Evolutionary conservation across 495 filamentous ascomycete genomes (phyloP).

Genomic region (Lepraria neglecta): DNA sequence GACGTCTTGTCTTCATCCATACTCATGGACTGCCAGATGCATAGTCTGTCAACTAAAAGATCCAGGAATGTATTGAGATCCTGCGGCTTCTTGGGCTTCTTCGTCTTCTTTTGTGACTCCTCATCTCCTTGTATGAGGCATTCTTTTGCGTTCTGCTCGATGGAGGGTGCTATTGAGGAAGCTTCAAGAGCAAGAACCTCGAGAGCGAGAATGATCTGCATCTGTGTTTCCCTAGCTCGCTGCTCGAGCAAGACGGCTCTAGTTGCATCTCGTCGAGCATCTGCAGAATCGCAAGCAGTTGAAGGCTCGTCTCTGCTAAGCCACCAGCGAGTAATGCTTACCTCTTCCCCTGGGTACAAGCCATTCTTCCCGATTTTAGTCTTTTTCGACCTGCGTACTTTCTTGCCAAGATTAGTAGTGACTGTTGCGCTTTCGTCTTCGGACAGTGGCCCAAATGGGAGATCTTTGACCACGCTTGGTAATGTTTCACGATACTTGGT

Average conservation of each 20-base stretch:
- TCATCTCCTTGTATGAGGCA: slow-evolving; percentile 35
- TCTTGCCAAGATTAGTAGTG: slow-evolving; percentile 31
- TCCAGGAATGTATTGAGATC: slow-evolving; percentile 66
- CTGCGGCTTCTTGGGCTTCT: slow-evolving; percentile 45
- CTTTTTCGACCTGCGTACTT: slow-evolving; percentile 59
- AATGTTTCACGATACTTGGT: slow-evolving; percentile 80
- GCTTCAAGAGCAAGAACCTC: slow-evolving; percentile 77
- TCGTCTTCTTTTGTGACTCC: slow-evolving; percentile 23
- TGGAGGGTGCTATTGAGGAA: slow-evolving; percentile 27
- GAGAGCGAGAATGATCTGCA: slow-evolving; percentile 85
- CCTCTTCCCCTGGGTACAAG: slow-evolving; percentile 67
- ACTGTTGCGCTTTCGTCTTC: slow-evolving; percentile 47
- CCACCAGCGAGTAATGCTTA: slow-evolving; percentile 80
- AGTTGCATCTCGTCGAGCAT: slow-evolving; percentile 46
- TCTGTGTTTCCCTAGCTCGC: slow-evolving; percentile 70
- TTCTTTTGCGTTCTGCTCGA: slow-evolving; percentile 27
- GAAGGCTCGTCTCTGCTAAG: slow-evolving; percentile 40
- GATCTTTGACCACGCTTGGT: slow-evolving; percentile 57
- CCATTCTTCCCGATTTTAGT: slow-evolving; percentile 70
- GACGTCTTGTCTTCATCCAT: slow-evolving; percentile 47
- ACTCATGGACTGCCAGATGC: slow-evolving; percentile 91
- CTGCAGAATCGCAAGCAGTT: slow-evolving; percentile 32
- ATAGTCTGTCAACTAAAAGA: slow-evolving; percentile 79
- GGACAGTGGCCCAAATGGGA: slow-evolving; percentile 52
- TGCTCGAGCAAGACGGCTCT: slow-evolving; percentile 58